These are phyloP conservation scores for Penicillium robsamsonii DNA, from an alignment of 495 filamentous ascomycete genomes.

Conservation along the genomic window DNA sequence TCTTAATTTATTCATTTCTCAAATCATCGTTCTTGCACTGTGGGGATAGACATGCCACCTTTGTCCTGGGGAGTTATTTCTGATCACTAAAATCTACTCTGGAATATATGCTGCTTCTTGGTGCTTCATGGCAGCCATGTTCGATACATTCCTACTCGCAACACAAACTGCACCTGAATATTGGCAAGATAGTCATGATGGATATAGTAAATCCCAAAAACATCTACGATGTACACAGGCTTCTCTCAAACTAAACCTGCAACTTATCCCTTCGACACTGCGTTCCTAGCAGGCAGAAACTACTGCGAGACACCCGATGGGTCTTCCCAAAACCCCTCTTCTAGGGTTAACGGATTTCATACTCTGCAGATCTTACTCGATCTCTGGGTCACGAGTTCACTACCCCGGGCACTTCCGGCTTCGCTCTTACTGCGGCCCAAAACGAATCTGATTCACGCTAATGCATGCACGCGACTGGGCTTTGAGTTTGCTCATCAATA, in stretches of 20 bases:
- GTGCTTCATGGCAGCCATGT: not conserved
- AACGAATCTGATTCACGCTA: constrained; percentile 19
- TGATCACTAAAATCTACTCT: not conserved
- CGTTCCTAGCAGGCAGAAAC: constrained; percentile 3
- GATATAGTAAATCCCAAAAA: not conserved
- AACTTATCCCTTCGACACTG: not conserved
- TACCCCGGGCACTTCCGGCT: constrained; percentile 10
- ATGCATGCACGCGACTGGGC: constrained; percentile 14
- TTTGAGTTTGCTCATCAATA: not conserved
- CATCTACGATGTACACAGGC: not conserved
- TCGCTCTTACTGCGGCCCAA: constrained; percentile 15
- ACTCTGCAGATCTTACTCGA: constrained; percentile 10
- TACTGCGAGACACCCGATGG: constrained; percentile 12
- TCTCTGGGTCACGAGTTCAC: constrained; percentile 17
- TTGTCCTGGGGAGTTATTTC: not conserved
- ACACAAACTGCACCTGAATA: not conserved
- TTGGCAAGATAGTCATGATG: not conserved
- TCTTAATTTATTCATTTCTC: too few relatives aligned
- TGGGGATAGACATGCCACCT: too few relatives aligned
- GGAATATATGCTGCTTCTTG: not conserved
- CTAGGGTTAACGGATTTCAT: not conserved
- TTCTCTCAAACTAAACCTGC: not conserved
- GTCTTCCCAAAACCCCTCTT: not conserved
- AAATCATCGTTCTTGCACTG: too few relatives aligned
- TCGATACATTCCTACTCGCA: not conserved